Evolutionary conservation across 805 yeast species (phyloP).

Genomic region (Wickerhamiella domercqiae): DNA sequence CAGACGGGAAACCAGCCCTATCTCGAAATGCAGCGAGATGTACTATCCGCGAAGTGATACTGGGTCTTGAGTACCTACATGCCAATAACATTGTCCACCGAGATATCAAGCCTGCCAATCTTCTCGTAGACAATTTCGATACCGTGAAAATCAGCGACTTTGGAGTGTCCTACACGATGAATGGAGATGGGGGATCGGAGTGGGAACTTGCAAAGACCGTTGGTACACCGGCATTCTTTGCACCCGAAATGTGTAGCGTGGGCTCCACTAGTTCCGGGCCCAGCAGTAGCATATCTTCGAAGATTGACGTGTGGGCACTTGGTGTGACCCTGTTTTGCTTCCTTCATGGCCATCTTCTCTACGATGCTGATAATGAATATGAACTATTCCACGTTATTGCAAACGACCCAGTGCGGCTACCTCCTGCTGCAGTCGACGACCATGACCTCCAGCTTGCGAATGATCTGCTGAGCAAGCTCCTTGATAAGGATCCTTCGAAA

Average conservation of each 20-base stretch:
- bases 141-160: constrained; percentile 89
- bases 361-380: constrained; percentile 72
- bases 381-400: constrained; percentile 74
- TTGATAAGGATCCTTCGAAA: constrained; percentile 52
- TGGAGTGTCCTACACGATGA: constrained; percentile 73
- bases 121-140: constrained; percentile 53
- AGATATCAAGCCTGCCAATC: constrained; percentile 90
- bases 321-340: constrained; percentile 86
- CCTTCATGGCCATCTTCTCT: constrained; percentile 78
- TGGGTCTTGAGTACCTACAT: constrained; percentile 84
- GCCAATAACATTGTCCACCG: constrained; percentile 67
- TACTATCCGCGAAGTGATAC: constrained; percentile 66
- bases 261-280: constrained; percentile 2
- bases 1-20: constrained; percentile 47
- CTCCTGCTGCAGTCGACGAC: constrained; percentile 23
- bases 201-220: constrained; percentile 87
- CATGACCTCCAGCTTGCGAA: constrained; percentile 23
- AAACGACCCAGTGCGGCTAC: constrained; percentile 42
- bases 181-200: constrained; percentile 40
- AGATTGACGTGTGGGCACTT: constrained; percentile 94
- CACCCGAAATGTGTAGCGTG: constrained; percentile 66
- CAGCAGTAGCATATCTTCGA: constrained; percentile 39
- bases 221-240: constrained; percentile 94
- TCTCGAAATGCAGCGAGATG: constrained; percentile 50
- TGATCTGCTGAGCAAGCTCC: constrained; percentile 44